Percentiles rank a stretch among this genome's conserved stretches.
These are phyloP conservation scores for Wickerhamomyces queroliae DNA, from an alignment of 805 yeast genomes.

Conservation along the genomic window DNA sequence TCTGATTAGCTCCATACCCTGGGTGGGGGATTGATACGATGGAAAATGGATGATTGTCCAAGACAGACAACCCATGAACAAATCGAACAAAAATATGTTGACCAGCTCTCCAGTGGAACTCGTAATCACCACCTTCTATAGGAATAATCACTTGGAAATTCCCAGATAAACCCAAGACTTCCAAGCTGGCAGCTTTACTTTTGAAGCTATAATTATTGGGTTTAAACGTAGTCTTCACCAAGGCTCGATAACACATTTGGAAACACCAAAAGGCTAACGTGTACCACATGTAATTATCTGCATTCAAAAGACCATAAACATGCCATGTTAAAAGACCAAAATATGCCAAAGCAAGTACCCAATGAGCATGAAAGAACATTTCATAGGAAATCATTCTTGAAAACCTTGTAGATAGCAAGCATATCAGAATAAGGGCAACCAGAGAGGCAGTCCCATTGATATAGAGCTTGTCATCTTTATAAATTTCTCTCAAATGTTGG, in stretches of 20 bases:
- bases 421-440: constrained; percentile 36
- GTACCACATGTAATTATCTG: constrained; percentile 41
- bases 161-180: constrained; percentile 16
- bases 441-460: constrained; percentile 44
- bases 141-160: constrained; percentile 30
- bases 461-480: constrained; percentile 20
- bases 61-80: constrained; percentile 31
- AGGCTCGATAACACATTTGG: constrained; percentile 41
- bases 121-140: constrained; percentile 16
- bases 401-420: constrained; percentile 35
- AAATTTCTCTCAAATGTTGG: constrained; percentile 17
- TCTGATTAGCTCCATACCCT: constrained; percentile 15
- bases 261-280: constrained; percentile 46
- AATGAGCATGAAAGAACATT: constrained; percentile 44
- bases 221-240: constrained; percentile 39
- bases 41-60: constrained; percentile 56
- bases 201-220: constrained; percentile 36
- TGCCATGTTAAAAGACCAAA: constrained; percentile 43
- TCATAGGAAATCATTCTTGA: constrained; percentile 40
- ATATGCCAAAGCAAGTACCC: constrained; percentile 46
- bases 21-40: constrained; percentile 29
- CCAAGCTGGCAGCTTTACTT: constrained; percentile 29
- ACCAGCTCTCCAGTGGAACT: constrained; percentile 44
- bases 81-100: constrained; percentile 49
- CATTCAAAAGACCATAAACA: constrained; percentile 26